phyloP scores from a whole-genome alignment of 2,329 filamentous ascomycete genomes.

The Coleophoma eucalyptorum region DNA sequence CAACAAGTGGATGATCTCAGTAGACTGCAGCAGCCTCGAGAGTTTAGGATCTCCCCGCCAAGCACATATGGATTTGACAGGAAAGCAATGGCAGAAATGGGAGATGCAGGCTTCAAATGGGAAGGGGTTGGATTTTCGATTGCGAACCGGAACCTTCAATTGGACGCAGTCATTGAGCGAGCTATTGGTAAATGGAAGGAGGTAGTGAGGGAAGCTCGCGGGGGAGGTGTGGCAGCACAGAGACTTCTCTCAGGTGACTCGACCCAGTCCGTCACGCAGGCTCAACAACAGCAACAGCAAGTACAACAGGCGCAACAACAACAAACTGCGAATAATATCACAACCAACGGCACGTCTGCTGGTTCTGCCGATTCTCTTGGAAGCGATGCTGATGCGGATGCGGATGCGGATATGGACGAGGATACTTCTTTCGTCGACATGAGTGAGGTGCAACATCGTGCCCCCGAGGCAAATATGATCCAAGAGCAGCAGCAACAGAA shows the following conservation, averaged over 20 bases:
- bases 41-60: conserved; percentile 51
- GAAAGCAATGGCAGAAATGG: conserved; percentile 41
- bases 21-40: conserved; percentile 54
- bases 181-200: conserved; percentile 60
- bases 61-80: conserved; percentile 48
- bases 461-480: neutral
- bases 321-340: conserved; percentile 1
- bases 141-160: conserved; percentile 48
- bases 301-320: conserved; percentile 1
- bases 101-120: conserved; percentile 39
- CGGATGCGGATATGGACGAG: conserved; percentile 43
- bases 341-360: conserved; percentile 1
- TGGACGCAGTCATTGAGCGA: conserved; percentile 46
- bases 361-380: conserved; percentile 1
- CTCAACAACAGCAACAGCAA: conserved; percentile 1
- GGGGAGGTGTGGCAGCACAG: conserved; percentile 46
- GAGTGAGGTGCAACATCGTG: conserved; percentile 15
- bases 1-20: conserved; percentile 56
- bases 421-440: conserved; percentile 52
- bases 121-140: conserved; percentile 41
- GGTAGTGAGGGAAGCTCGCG: conserved; percentile 50
- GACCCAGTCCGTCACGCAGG: neutral
- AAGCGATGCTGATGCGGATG: conserved; percentile 19
- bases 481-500: neutral
- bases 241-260: conserved; percentile 33